A percentile compares a stretch with the other conserved stretches of the same genome.
Evolutionary conservation across 257 asterid genomes (phyloP).

Genomic region (Scutellaria baicalensis): DNA sequence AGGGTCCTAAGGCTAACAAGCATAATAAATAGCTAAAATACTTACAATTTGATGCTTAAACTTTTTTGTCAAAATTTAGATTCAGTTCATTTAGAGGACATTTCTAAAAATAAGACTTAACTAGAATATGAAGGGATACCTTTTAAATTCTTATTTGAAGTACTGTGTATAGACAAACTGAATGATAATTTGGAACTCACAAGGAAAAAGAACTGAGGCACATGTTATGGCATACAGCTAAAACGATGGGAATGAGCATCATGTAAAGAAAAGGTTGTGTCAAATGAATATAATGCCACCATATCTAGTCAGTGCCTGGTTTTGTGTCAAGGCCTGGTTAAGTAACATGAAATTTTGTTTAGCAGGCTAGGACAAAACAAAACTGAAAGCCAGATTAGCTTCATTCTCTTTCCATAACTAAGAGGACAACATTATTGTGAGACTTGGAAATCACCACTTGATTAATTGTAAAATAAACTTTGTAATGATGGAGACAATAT

Average conservation of each 20-base stretch:
- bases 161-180: not conserved
- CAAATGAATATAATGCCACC: not conserved
- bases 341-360: not conserved
- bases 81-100: not conserved
- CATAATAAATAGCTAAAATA: not conserved
- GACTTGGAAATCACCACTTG: not conserved
- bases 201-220: not conserved
- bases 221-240: not conserved
- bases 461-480: not conserved
- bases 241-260: not conserved
- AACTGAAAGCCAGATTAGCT: not conserved
- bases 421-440: not conserved
- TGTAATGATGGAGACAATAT: not conserved
- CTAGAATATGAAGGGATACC: not conserved
- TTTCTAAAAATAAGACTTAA: no score
- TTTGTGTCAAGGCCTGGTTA: not conserved
- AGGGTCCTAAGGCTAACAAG: not conserved
- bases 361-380: not conserved
- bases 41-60: not conserved
- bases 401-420: not conserved
- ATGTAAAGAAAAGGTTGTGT: not conserved
- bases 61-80: not conserved
- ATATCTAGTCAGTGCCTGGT: not conserved
- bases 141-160: not conserved
- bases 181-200: not conserved